phyloP scores from a whole-genome alignment of 192 early-diverging fungal species.

The Rhizoclosmatium sp. region DNA sequence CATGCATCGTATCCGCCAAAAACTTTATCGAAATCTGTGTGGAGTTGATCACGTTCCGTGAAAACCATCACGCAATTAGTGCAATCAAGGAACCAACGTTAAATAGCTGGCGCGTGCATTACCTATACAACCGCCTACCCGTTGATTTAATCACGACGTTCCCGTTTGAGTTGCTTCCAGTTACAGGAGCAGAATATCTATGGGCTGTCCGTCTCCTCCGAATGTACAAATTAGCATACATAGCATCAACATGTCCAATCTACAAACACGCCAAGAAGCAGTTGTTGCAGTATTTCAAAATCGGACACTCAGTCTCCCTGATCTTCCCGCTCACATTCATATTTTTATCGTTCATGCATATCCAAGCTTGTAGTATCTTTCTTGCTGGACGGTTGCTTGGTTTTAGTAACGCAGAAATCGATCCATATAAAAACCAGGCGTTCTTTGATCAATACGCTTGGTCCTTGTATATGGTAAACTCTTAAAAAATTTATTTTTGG shows the following conservation, averaged over 20 bases:
- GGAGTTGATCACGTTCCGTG: neutral
- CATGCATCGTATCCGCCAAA: neutral
- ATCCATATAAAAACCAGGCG: neutral
- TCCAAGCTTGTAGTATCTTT: constrained; percentile 35
- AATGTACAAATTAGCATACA: neutral
- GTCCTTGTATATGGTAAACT: constrained; percentile 18
- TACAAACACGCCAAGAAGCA: neutral
- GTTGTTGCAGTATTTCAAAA: neutral
- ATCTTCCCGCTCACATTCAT: constrained; percentile 9
- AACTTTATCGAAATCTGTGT: neutral
- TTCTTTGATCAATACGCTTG: constrained; percentile 19
- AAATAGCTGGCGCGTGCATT: constrained; percentile 4
- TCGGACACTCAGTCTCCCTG: neutral
- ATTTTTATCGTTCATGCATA: constrained; percentile 31
- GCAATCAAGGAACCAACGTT: neutral
- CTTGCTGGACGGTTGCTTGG: constrained; percentile 28
- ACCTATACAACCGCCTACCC: neutral
- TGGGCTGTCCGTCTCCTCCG: neutral
- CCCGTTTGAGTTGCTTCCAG: constrained; percentile 11
- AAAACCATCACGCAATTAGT: constrained; percentile 1
- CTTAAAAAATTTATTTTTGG: neutral
- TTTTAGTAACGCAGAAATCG: constrained; percentile 9
- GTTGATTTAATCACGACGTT: neutral
- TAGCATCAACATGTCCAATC: neutral
- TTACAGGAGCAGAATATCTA: neutral